These are phyloP conservation scores for Xylona heveae DNA, from an alignment of 495 filamentous ascomycete genomes.

Conservation along the genomic window DNA sequence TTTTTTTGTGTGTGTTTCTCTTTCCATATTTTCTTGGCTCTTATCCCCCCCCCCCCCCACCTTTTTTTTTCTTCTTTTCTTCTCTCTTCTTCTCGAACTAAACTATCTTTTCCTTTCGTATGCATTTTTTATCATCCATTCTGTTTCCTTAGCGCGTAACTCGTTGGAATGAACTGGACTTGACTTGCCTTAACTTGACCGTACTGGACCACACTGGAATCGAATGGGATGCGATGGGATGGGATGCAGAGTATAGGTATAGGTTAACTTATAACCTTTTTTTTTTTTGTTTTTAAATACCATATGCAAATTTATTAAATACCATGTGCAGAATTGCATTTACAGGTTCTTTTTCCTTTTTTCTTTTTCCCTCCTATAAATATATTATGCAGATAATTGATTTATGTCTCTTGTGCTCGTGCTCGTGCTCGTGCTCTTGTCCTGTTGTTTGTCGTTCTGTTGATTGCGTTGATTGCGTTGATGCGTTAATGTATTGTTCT, in stretches of 20 bases:
- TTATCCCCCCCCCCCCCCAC: neutral
- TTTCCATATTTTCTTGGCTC: neutral
- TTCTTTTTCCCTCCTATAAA: no score
- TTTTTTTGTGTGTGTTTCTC: no score
- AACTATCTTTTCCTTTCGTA: neutral
- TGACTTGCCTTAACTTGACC: neutral
- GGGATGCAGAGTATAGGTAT: no score
- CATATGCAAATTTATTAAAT: no score
- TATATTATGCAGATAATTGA: no score
- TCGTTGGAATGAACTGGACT: neutral
- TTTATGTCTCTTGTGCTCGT: no score
- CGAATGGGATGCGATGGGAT: neutral
- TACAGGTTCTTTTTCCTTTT: no score
- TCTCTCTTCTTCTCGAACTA: neutral
- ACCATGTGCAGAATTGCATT: no score
- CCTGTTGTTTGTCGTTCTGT: neutral
- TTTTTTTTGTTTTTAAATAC: no score
- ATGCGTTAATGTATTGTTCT: neutral
- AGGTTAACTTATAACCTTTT: no score
- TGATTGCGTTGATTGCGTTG: neutral
- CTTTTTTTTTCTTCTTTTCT: neutral
- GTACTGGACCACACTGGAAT: neutral
- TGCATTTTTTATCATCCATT: neutral
- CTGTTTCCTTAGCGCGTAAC: neutral
- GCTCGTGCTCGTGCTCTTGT: no score